Evolutionary conservation across 306 rosid genomes (phyloP), one percentile per base, ranked within the genome.

Genomic region (Vigna radiata): DNA sequence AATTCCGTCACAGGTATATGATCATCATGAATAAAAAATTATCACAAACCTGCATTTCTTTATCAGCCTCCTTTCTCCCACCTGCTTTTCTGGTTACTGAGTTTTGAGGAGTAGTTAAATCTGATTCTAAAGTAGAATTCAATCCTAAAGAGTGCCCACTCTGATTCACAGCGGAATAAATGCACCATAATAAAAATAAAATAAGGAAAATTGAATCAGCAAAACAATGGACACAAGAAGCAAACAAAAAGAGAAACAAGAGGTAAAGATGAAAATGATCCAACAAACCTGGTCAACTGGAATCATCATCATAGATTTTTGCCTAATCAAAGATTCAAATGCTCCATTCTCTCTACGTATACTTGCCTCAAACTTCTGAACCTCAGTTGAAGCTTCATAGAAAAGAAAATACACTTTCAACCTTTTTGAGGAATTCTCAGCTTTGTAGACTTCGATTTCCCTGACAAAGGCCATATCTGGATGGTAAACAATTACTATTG

Each of bases 231-330:
- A 78, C 64, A 17, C 46, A 59, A 69, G 47, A 54, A 73, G 70
- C 73, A 78, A 77, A 68, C 37, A 25, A 46, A 55, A 23, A 18
- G 65, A 59, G 14, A 61, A 58, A 72, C 23, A 74, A 23, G 59
- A 15, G n/a, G 14, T 31, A 29, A 25, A 44, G 61, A 56, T 9
- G 59, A 37, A 17, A 50, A 15, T 52, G 17, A 37, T 62, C 62
- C 71, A 66, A 59, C 76, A 79, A 82, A 92, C 98, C 98, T 88
- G 98, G 77, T 95, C 95, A 80, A 89, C 90, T 59, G 97, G 96
- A 81, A 95, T 90, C 89, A 92, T 92, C 98, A 95, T 95, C 90
- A 90, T 80, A 75, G 97, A 95, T 81, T 95, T 95, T 86, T 92
- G 98, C 83, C 98, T 85, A 68, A 92, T 95, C 81, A 95, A 84